phyloP scores from a whole-genome alignment of 305 asterid species.

The Fraxinus nigra region DNA sequence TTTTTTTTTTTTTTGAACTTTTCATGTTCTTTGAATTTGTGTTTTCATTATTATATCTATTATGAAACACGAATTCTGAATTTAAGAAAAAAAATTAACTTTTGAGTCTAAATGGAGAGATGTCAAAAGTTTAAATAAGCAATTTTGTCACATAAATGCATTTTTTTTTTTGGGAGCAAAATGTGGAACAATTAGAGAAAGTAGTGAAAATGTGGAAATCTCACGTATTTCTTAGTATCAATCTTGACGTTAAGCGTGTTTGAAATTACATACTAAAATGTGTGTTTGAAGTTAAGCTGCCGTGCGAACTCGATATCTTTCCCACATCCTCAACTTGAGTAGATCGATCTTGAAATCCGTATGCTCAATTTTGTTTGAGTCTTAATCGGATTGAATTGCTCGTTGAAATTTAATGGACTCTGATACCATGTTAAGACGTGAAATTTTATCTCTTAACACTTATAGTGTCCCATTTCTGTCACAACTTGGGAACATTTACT shows the following conservation, averaged over 20 bases:
- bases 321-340: neutral
- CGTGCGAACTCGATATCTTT: neutral
- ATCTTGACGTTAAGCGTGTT: neutral
- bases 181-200: neutral
- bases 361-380: too few species aligned
- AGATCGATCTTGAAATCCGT: too few species aligned
- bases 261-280: too few species aligned
- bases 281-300: neutral
- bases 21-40: neutral
- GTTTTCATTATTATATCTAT: neutral
- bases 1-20: neutral
- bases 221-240: neutral
- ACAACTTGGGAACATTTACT: conserved; percentile 95
- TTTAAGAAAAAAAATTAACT: too few species aligned
- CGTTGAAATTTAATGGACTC: too few species aligned
- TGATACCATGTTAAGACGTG: too few species aligned
- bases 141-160: neutral
- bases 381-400: too few species aligned
- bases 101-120: neutral
- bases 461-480: conserved; percentile 81
- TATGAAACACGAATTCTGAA: neutral
- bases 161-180: neutral
- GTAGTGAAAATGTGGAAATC: neutral
- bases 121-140: neutral
- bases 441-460: too few species aligned